A percentile compares a stretch with the other conserved stretches of the same genome.
Conservation (phyloP, 2,329 filamentous ascomycete species). For the Aspergillus sp. region DNA sequence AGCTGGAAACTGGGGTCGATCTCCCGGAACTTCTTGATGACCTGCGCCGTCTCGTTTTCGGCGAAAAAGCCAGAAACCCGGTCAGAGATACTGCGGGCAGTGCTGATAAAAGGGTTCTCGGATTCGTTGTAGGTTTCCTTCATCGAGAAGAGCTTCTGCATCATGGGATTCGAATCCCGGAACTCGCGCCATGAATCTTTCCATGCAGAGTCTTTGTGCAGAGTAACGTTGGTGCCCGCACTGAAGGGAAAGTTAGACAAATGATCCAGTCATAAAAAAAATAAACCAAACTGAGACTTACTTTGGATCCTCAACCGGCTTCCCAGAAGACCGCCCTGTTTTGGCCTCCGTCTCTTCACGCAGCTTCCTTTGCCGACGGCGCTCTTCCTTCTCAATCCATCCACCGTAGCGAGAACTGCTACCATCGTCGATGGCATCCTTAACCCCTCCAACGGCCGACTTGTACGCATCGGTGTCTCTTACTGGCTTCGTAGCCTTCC, state of each 20-base stretch:
- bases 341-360: constrained; percentile 55
- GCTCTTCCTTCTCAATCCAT: constrained; percentile 94
- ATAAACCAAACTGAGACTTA: constrained; percentile 41
- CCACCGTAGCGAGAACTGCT: constrained; percentile 93
- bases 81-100: constrained; percentile 88
- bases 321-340: constrained; percentile 46
- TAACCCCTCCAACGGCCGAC: constrained; percentile 56
- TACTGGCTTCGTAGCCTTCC: constrained; percentile 90
- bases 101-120: constrained; percentile 89
- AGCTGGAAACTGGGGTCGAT: constrained; percentile 94
- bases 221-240: constrained; percentile 83
- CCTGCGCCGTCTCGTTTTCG: constrained; percentile 94
- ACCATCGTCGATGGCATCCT: constrained; percentile 92
- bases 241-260: constrained; percentile 42
- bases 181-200: constrained; percentile 98
- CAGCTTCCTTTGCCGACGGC: constrained; percentile 65
- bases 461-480: constrained; percentile 92
- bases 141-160: constrained; percentile 79
- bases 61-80: constrained; percentile 91
- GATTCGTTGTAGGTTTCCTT: constrained; percentile 89
- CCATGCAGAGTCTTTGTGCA: constrained; percentile 96
- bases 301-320: constrained; percentile 76
- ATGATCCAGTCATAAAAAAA: constrained; percentile 7
- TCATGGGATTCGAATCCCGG: constrained; percentile 76
- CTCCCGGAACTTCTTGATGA: constrained; percentile 94